Base-by-base conservation (phyloP, 768 basidiomycete species). In the Hebeloma cylindrosporum region DNA sequence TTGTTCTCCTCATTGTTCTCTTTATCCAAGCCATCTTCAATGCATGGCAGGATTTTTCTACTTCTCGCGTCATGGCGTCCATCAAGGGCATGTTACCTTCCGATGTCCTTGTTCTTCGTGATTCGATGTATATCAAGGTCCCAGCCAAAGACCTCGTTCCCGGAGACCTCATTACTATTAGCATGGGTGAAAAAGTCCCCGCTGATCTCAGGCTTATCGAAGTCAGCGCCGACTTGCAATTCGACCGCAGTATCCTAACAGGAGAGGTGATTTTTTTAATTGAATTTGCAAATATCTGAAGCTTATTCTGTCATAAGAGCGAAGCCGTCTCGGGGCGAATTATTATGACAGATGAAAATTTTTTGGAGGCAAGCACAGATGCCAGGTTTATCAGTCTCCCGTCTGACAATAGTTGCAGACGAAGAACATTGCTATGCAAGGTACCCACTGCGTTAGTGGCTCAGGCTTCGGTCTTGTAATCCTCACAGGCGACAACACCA, bases 161-260 rank as follows among this genome's bases (percentile, higher is more conserved):
- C 0, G 86, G 85, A 10, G 86, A 88, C 55, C 60, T 88, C 21
- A 75, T 86, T 40, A 67, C 71, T 1, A 74, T 88, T 55, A 65
- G 65, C 18, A 74, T 85, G 44, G 86, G 86, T 18, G 79, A 81
- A 55, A 80, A 83, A 11, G 75, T 87, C 2, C 86, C 86, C 0
- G 85, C 85, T 3, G 86, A 88, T 54, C 46, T 88, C 11, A 74
- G 80, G 37, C 66, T 88, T n/a, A 71, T 85, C 26, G 68, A 79
- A 3, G 73, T 72, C 17, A 77, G 75, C 16, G 63, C 73, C 2
- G 83, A 85, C 55, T 61, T 83, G 28, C 72, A 72, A 43, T 78
- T 84, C 35, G 84, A 85, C 52, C 68, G 82, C 22, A 75, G 79
- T 23, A 72, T 85, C 28, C 68, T 86, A n/a, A 86, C 84, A 4